phyloP scores from a whole-genome alignment of 768 basidiomycete species.

The Clitopilus hobsonii region DNA sequence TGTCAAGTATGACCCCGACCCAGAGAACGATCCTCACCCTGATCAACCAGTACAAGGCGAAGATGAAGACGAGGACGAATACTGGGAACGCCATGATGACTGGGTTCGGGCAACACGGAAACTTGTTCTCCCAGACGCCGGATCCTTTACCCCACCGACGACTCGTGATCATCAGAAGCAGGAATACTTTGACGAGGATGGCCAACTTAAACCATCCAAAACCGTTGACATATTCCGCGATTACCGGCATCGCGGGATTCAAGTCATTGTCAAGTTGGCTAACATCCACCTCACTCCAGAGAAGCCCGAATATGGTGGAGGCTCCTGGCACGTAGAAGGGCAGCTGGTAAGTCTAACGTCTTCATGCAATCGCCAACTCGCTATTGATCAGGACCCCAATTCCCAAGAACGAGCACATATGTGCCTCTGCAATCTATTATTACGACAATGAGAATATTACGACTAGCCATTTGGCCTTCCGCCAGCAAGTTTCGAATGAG shows the following conservation, averaged over 20 bases:
- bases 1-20: slow-evolving; percentile 4
- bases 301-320: slow-evolving; percentile 28
- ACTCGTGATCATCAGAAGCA: background rate
- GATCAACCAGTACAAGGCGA: slow-evolving; percentile 6
- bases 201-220: background rate
- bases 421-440: slow-evolving; percentile 21
- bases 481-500: slow-evolving; percentile 12
- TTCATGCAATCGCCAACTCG: background rate
- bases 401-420: slow-evolving; percentile 20
- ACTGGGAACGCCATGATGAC: slow-evolving; percentile 5
- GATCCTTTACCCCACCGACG: slow-evolving; percentile 4
- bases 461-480: slow-evolving; percentile 22
- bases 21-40: slow-evolving; percentile 1
- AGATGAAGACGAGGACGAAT: slow-evolving; percentile 7
- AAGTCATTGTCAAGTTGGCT: slow-evolving; percentile 28
- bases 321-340: slow-evolving; percentile 35
- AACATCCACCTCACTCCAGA: slow-evolving; percentile 30
- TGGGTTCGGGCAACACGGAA: background rate
- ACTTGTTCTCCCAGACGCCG: slow-evolving; percentile 11
- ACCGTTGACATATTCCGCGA: slow-evolving; percentile 7
- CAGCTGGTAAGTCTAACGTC: slow-evolving; percentile 13
- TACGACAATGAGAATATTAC: slow-evolving; percentile 28
- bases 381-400: background rate
- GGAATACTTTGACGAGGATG: background rate
- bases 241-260: slow-evolving; percentile 12